Conservation (phyloP, 225 moss, liverwort and hornwort species). For the Marchantia polymorpha region DNA sequence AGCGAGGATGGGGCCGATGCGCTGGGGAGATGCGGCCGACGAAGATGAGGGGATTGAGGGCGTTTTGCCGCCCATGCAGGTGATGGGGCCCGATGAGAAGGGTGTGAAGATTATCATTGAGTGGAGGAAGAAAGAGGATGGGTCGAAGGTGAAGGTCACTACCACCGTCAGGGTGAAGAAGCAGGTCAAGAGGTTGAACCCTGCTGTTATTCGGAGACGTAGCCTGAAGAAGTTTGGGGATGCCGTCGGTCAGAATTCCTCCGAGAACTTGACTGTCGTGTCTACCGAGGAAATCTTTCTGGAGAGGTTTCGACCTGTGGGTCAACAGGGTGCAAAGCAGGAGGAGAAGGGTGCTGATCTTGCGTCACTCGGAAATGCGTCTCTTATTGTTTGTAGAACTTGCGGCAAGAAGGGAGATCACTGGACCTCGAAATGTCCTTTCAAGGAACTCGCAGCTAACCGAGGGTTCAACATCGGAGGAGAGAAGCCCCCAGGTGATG, state of each 20-base stretch:
- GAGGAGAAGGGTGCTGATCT: slow-evolving; percentile 45
- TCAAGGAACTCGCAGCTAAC: slow-evolving; percentile 39
- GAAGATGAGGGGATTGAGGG: slow-evolving; percentile 41
- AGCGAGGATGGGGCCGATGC: slow-evolving; percentile 29
- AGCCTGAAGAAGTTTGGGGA: slow-evolving; percentile 42
- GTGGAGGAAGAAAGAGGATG: slow-evolving; percentile 46
- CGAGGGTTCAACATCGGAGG: slow-evolving; percentile 7
- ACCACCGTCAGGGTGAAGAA: slow-evolving; percentile 37
- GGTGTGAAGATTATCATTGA: slow-evolving; percentile 40
- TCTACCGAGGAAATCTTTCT: slow-evolving; percentile 44
- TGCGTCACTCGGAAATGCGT: slow-evolving; percentile 38
- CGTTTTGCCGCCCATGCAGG: slow-evolving; percentile 35
- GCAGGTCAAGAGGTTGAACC: slow-evolving; percentile 36
- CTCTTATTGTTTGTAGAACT: slow-evolving; percentile 41
- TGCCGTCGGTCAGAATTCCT: slow-evolving; percentile 33
- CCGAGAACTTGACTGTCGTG: slow-evolving; percentile 39
- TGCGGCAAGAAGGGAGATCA: slow-evolving; percentile 47
- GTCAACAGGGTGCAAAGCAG: slow-evolving; percentile 28
- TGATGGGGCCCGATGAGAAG: slow-evolving; percentile 44
- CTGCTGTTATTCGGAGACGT: slow-evolving; percentile 33
- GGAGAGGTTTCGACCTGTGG: slow-evolving; percentile 31
- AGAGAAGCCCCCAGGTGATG: slow-evolving; percentile 42
- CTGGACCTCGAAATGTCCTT: slow-evolving; percentile 43
- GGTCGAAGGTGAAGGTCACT: slow-evolving; percentile 24
- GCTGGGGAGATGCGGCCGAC: slow-evolving; percentile 41